Percentiles rank a stretch among this genome's conserved stretches.
Evolutionary conservation across 176 grass and related monocot genomes (phyloP).

Genomic region (Phragmites australis): DNA sequence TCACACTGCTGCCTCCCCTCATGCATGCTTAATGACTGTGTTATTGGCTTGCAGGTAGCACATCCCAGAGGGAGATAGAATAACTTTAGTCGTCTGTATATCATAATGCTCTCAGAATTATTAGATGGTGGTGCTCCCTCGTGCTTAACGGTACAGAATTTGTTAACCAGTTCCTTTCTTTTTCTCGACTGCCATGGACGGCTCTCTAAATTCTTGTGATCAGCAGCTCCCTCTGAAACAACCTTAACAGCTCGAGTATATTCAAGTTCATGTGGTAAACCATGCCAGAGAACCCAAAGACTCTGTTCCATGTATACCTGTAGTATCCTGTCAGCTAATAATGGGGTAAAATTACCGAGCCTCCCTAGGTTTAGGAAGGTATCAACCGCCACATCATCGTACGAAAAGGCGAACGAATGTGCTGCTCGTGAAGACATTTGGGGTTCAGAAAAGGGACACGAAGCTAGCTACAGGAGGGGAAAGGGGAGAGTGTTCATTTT

Average conservation of each 20-base stretch:
- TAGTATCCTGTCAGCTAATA: neutral
- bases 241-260: neutral
- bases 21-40: conserved; percentile 18
- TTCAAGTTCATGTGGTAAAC: conserved; percentile 16
- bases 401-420: conserved; percentile 38
- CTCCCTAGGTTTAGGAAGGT: neutral
- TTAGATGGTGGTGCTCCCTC: conserved; percentile 45
- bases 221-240: neutral
- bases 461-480: neutral
- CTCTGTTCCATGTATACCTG: neutral
- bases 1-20: conserved; percentile 30
- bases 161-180: neutral
- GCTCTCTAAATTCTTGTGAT: conserved; percentile 22
- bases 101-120: conserved; percentile 34
- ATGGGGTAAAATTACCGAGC: neutral
- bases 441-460: conserved; percentile 1
- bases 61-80: neutral
- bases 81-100: neutral
- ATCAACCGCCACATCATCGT: neutral
- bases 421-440: conserved; percentile 31
- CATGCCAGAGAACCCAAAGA: neutral
- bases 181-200: conserved; percentile 23
- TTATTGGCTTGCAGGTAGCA: conserved; percentile 26
- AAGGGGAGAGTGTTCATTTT: conserved; percentile 16
- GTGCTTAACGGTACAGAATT: conserved; percentile 41